These are phyloP conservation scores for Alternaria brassicicola DNA, from an alignment of 2,329 filamentous ascomycete genomes.

Conservation along the genomic window DNA sequence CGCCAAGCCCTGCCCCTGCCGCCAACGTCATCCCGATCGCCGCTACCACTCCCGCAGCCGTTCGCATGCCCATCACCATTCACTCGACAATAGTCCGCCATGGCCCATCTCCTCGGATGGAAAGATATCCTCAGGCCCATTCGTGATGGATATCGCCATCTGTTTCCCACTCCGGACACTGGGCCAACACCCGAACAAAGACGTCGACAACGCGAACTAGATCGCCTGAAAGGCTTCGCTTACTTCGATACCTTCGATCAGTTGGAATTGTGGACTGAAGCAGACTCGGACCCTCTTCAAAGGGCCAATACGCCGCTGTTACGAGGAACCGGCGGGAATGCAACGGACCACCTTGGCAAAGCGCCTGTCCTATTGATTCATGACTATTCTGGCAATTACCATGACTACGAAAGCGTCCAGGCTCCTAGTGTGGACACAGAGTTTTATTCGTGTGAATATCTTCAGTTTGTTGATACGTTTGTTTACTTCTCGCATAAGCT, in stretches of 20 bases:
- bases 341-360: conserved; percentile 9
- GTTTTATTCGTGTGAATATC: conserved; percentile 52
- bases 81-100: conserved; percentile 2
- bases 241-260: conserved; percentile 53
- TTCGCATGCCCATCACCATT: neutral
- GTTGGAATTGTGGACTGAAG: conserved; percentile 42
- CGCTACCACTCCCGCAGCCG: conserved; percentile 10
- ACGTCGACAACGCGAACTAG: conserved; percentile 34
- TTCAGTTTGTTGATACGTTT: conserved; percentile 53
- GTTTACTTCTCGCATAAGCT: conserved; percentile 58
- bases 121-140: conserved; percentile 50
- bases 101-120: conserved; percentile 41
- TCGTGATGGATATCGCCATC: conserved; percentile 47
- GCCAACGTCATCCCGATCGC: conserved; percentile 24
- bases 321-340: conserved; percentile 12
- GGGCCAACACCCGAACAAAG: conserved; percentile 45
- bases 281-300: conserved; percentile 45
- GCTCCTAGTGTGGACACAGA: conserved; percentile 36
- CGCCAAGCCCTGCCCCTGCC: conserved; percentile 35
- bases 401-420: conserved; percentile 51
- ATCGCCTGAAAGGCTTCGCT: conserved; percentile 48
- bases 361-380: conserved; percentile 46
- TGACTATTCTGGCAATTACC: conserved; percentile 53
- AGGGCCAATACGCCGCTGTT: conserved; percentile 49
- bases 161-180: conserved; percentile 43